These are phyloP conservation scores for Puccinia coronata DNA, from an alignment of 1,284 basidiomycete genomes.

Conservation along the genomic window DNA sequence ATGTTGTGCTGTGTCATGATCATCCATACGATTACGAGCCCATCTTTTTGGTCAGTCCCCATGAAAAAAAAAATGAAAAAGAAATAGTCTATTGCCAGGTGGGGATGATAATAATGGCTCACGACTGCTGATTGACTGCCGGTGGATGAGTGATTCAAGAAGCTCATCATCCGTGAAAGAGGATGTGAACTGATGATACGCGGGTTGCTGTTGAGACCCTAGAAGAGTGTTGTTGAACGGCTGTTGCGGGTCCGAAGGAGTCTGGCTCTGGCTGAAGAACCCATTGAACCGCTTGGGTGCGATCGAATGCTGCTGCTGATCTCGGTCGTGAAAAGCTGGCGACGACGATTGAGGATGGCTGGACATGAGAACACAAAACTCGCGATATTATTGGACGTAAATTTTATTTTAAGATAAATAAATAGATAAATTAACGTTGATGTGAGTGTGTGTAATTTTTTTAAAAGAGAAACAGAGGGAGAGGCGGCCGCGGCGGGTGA, in stretches of 20 bases:
- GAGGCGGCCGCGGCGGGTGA: too few relatives aligned
- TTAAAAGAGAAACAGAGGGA: background rate
- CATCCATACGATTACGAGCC: too few relatives aligned
- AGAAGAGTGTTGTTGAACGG: background rate
- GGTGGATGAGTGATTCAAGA: constrained; percentile 18
- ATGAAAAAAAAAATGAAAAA: constrained; percentile 4
- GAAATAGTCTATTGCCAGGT: background rate
- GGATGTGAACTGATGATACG: background rate
- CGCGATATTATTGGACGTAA: background rate
- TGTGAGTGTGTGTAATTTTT: background rate
- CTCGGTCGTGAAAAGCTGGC: background rate
- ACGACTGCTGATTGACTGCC: background rate
- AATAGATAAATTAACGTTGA: background rate
- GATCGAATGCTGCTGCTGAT: background rate
- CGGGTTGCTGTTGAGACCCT: background rate
- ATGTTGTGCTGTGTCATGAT: too few relatives aligned
- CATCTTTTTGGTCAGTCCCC: background rate
- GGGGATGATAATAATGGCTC: background rate
- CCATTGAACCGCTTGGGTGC: constrained; percentile 1
- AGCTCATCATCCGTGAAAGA: constrained; percentile 32
- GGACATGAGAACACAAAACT: background rate
- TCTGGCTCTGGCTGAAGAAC: background rate
- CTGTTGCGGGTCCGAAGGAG: background rate
- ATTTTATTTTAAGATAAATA: background rate
- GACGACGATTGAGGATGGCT: background rate